These are phyloP conservation scores for Wickerhamiella dianesei DNA, from an alignment of 805 yeast species.

Conservation along the genomic window DNA sequence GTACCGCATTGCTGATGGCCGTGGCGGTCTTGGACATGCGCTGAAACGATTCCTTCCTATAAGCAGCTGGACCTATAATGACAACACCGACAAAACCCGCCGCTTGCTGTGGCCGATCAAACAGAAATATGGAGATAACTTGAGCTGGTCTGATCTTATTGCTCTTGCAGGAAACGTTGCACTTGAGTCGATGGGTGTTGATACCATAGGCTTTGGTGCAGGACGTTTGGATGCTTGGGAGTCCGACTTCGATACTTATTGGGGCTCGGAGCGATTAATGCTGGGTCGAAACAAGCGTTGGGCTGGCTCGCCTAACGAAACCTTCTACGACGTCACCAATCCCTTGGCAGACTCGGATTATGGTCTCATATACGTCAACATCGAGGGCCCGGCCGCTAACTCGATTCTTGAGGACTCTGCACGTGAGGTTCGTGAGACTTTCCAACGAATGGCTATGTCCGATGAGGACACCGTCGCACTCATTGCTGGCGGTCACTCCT, in stretches of 20 bases:
- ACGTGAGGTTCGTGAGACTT: conserved; percentile 13
- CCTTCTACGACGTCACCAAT: conserved; percentile 7
- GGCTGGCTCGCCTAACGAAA: conserved; percentile 4
- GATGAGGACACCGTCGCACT: conserved; percentile 16
- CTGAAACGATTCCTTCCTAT: conserved; percentile 14
- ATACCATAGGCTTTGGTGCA: conserved; percentile 11
- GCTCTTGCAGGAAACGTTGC: conserved; percentile 15
- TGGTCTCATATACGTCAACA: conserved; percentile 15
- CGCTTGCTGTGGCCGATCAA: conserved; percentile 16
- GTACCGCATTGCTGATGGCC: conserved; percentile 16
- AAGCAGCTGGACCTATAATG: conserved; percentile 14
- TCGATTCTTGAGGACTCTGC: conserved; percentile 13
- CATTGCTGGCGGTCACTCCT: conserved; percentile 16
- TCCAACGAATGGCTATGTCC: conserved; percentile 15
- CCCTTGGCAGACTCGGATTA: conserved; percentile 11
- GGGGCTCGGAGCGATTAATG: conserved; percentile 12
- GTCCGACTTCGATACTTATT: conserved; percentile 11
- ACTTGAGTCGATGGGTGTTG: conserved; percentile 14
- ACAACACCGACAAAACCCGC: conserved; percentile 15
- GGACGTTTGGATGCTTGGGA: conserved; percentile 15
- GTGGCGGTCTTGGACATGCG: conserved; percentile 15
- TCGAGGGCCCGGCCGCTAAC: conserved; percentile 15
- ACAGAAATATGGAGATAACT: conserved; percentile 15
- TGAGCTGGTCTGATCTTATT: conserved; percentile 15
- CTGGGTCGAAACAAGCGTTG: conserved; percentile 12